phyloP scores from a whole-genome alignment of 2,329 filamentous ascomycete species.

The Curvularia spicifera region DNA sequence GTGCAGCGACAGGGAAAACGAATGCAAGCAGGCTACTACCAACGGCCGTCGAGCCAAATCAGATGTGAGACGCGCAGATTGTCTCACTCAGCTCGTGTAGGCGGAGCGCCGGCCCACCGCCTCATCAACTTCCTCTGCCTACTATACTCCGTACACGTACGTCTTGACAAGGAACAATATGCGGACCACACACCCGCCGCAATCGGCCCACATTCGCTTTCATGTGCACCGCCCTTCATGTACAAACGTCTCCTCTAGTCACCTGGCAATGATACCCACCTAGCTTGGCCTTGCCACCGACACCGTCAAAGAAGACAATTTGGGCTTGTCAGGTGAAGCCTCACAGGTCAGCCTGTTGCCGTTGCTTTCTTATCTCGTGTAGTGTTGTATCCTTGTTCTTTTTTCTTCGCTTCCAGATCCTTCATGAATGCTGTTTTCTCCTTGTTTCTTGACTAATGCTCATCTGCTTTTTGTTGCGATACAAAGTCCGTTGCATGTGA shows the following conservation, averaged over 20 bases:
- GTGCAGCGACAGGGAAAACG: constrained; percentile 20
- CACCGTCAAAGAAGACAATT: not conserved
- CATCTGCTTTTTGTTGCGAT: not conserved
- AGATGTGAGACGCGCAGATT: constrained; percentile 26
- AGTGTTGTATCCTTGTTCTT: not conserved
- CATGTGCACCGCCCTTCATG: constrained; percentile 7
- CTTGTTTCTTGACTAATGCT: not conserved
- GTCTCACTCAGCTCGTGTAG: constrained; percentile 37
- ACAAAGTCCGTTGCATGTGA: not conserved
- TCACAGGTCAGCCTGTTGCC: not conserved
- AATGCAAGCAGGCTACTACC: constrained; percentile 32
- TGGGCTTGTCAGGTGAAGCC: not conserved
- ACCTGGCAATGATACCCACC: not conserved
- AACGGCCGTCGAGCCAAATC: constrained; percentile 26
- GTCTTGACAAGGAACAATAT: constrained; percentile 1
- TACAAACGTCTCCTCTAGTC: not conserved
- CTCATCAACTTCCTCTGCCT: not conserved
- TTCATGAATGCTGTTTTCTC: not conserved
- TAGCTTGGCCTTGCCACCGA: constrained; percentile 13
- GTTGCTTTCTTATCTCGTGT: constrained; percentile 13
- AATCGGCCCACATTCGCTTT: constrained; percentile 5
- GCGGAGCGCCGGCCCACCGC: constrained; percentile 12
- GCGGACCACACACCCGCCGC: constrained; percentile 2
- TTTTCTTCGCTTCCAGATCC: not conserved
- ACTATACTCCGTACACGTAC: constrained; percentile 1